Conservation (phyloP, 495 filamentous ascomycete species). For the Penicillium waksmanii region DNA sequence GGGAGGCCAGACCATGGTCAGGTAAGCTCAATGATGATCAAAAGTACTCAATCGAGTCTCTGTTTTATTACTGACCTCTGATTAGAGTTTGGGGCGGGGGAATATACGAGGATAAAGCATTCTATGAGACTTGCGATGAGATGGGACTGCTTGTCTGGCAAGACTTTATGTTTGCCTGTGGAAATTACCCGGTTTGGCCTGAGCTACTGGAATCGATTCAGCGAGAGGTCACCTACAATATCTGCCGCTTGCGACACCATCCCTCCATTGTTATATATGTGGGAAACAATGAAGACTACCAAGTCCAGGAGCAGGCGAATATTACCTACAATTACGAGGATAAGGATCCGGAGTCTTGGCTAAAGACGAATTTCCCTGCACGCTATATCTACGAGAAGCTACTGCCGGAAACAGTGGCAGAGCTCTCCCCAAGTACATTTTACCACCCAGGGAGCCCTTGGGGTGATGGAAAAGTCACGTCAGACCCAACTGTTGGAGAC, state of each 20-base stretch:
- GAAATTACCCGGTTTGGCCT: conserved; percentile 77
- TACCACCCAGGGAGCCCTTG: conserved; percentile 90
- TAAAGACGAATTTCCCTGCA: conserved; percentile 85
- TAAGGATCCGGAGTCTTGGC: conserved; percentile 81
- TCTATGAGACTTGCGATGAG: conserved; percentile 77
- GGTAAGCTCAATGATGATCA: conserved; percentile 40
- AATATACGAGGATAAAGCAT: conserved; percentile 71
- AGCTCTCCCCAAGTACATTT: conserved; percentile 63
- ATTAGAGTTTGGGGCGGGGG: conserved; percentile 76
- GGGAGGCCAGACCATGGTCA: conserved; percentile 74
- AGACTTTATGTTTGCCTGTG: conserved; percentile 82
- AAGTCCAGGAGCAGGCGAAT: conserved; percentile 71
- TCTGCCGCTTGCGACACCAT: conserved; percentile 79
- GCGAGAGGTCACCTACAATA: conserved; percentile 73
- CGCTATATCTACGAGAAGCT: conserved; percentile 95
- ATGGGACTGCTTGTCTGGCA: conserved; percentile 79
- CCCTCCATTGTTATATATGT: conserved; percentile 86
- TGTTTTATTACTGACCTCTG: conserved; percentile 13
- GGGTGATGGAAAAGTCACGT: conserved; percentile 75
- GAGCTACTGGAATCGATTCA: conserved; percentile 68
- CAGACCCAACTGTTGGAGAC: conserved; percentile 84
- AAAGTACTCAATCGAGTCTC: neutral
- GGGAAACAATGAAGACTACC: conserved; percentile 96
- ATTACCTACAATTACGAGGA: conserved; percentile 68
- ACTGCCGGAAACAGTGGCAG: conserved; percentile 67